Evolutionary conservation across 2,329 filamentous ascomycete genomes (phyloP).

Genomic region (Plenodomus tracheiphilus): DNA sequence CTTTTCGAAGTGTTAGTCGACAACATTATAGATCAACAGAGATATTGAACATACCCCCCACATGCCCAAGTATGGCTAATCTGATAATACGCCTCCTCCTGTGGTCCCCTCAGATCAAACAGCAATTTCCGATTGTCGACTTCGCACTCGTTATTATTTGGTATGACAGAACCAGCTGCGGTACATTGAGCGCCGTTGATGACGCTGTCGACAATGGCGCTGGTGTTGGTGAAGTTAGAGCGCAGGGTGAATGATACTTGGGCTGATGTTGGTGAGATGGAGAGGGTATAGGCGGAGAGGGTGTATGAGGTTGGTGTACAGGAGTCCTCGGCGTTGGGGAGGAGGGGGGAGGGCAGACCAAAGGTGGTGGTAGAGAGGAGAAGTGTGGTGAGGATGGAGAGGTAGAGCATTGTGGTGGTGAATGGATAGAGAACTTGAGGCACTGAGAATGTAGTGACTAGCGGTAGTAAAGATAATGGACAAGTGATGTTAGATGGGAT

Average conservation of each 20-base stretch:
- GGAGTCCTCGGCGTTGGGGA: constrained; percentile 8
- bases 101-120: constrained; percentile 23
- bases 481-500: no score
- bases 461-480: no score
- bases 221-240: constrained; percentile 19
- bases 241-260: constrained; percentile 31
- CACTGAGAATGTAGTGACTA: no score
- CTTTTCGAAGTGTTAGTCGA: constrained; percentile 7
- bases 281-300: constrained; percentile 26
- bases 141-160: constrained; percentile 26
- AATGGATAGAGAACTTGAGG: no score
- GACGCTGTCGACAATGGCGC: constrained; percentile 23
- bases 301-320: constrained; percentile 32
- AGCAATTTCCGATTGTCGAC: constrained; percentile 18
- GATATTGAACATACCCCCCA: constrained; percentile 23
- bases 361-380: constrained; percentile 25
- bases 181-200: constrained; percentile 20
- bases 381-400: constrained; percentile 10
- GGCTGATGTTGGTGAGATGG: constrained; percentile 11
- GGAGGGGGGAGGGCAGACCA: constrained; percentile 16
- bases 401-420: constrained; percentile 17
- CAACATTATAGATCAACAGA: not conserved
- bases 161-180: constrained; percentile 15
- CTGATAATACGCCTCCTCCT: constrained; percentile 25
- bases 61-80: constrained; percentile 36